A percentile compares a stretch with the other conserved stretches of the same genome.
These are phyloP conservation scores for Fusarium stilboides DNA, from an alignment of 2,329 filamentous ascomycete species.

Conservation along the genomic window DNA sequence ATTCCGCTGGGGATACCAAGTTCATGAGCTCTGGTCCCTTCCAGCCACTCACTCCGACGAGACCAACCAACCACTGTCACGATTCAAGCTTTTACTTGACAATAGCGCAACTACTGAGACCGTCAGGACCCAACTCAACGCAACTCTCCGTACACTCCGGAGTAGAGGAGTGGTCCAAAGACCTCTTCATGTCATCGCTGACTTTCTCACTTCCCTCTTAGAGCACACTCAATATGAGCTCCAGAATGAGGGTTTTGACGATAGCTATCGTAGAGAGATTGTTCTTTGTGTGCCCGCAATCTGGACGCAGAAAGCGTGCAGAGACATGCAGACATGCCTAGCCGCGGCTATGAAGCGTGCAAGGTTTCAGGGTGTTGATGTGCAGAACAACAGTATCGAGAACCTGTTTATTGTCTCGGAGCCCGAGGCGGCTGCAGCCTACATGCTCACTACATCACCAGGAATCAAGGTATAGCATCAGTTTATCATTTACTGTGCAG, in stretches of 20 bases:
- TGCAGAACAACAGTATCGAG: background rate
- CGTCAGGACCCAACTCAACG: accelerated
- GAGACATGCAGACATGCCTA: background rate
- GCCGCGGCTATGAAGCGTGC: background rate
- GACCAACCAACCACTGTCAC: background rate
- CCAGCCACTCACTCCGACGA: background rate
- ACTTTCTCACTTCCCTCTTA: slow-evolving; percentile 2
- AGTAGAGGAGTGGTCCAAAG: accelerated
- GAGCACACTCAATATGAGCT: background rate
- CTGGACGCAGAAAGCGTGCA: background rate
- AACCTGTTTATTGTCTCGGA: slow-evolving; percentile 19
- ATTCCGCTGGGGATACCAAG: slow-evolving; percentile 3
- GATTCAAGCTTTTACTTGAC: slow-evolving; percentile 15
- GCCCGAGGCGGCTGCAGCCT: background rate
- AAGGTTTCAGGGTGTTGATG: background rate
- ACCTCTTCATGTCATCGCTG: background rate
- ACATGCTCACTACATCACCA: background rate
- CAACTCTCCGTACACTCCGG: background rate
- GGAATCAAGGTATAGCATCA: background rate
- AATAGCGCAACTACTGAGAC: accelerated
- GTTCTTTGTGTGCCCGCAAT: background rate
- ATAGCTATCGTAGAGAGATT: background rate
- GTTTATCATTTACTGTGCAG: background rate
- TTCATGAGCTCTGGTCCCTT: background rate
- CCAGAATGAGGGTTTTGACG: accelerated